Base-by-base conservation (phyloP, 768 basidiomycete species). In the Daedaleopsis nitida region DNA sequence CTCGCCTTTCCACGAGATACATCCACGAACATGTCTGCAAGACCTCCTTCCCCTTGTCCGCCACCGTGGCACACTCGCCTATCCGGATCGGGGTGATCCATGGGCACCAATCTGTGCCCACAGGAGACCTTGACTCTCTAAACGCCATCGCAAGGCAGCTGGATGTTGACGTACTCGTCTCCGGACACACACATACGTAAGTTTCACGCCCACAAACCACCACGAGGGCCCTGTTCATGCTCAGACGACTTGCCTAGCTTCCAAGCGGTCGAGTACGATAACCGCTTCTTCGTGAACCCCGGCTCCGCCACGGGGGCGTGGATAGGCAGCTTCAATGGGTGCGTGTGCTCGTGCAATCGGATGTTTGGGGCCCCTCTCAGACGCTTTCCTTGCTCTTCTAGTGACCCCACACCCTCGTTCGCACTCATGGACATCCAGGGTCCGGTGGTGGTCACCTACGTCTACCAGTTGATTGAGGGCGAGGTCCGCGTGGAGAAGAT, bases 391-490 rank as follows among this genome's bases (percentile, higher is more conserved):
- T 14, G 45, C 42, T 38, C 14, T 43, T 45, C 13, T 68, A 95
- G 94, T 4, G 93, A 94, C 32, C 87, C 91, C 2, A 94, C 84
- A 1, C 96, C 97, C 0, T 95, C 94, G 2, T 99, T 99, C 70
- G 97, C 97, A 0, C 77, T 98, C 48, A 94, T 99, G 90, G 97
- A 98, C 72, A 89, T 99, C 38, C 97, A 99, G 76, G 97, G 97
- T 5, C 86, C 93, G 2, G 94, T 96, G 10, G 92, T 99, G 37
- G 95, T 97, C 27, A 98, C 96, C 2, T 98, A 97, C 69, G 95
- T 98, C 3, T 98, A 96, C 73, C 94, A 96, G 70, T 85, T 96
- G 34, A 89, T 96, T 48, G 94, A 96, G 45, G 92, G 93, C 44
- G 94, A 96, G 73, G 94, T 96, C 2, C 82, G 91, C n/a, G 92